Conservation (phyloP, 768 basidiomycete species). For the Mycena belliarum region DNA sequence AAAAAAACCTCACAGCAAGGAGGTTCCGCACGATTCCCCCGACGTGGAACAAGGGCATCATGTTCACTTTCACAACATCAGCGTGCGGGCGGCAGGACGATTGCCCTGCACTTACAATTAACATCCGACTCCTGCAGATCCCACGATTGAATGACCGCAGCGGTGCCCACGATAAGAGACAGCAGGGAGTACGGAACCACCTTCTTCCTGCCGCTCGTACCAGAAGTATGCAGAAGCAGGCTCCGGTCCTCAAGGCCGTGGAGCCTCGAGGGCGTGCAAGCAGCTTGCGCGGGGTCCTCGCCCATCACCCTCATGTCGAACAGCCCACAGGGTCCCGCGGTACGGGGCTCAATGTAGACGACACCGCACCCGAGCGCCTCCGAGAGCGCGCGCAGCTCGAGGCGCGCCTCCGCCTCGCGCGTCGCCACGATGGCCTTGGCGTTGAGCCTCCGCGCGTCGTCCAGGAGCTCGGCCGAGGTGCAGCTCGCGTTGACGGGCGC, state of each 20-base stretch:
- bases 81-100: too few species aligned
- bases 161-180: conserved; percentile 45
- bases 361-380: conserved; percentile 41
- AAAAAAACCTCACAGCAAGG: conserved; percentile 32
- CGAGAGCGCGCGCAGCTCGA: conserved; percentile 35
- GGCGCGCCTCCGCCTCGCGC: conserved; percentile 37
- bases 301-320: conserved; percentile 40
- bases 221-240: conserved; percentile 58
- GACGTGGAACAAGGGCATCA: conserved; percentile 64
- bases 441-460: conserved; percentile 42
- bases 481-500: conserved; percentile 50
- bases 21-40: conserved; percentile 62
- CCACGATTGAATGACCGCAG: conserved; percentile 47
- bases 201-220: conserved; percentile 58
- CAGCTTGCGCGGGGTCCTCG: conserved; percentile 12
- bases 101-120: conserved; percentile 35
- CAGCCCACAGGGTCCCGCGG: conserved; percentile 37
- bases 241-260: conserved; percentile 46
- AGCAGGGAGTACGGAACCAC: conserved; percentile 47
- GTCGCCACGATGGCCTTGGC: conserved; percentile 45
- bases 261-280: conserved; percentile 28
- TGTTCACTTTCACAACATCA: conserved; percentile 31
- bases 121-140: conserved; percentile 39
- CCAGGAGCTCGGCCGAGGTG: conserved; percentile 42
- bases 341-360: conserved; percentile 35